Percentiles rank a stretch among this genome's conserved stretches.
These are phyloP conservation scores for Passalora sequoiae DNA, from an alignment of 2,329 filamentous ascomycete species.

Conservation along the genomic window DNA sequence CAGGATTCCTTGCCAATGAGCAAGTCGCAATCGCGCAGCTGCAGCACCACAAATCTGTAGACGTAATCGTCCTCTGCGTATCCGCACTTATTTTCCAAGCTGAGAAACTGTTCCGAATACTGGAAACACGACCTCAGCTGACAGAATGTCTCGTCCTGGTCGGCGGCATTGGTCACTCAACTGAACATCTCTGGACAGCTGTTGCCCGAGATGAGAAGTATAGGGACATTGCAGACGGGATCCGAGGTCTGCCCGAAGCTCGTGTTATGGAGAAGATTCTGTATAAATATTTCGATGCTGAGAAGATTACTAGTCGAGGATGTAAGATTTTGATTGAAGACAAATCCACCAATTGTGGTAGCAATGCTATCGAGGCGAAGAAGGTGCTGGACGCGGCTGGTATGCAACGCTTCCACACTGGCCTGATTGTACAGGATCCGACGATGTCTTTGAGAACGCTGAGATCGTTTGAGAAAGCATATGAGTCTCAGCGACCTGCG, in stretches of 20 bases:
- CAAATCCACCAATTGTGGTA: slow-evolving; percentile 44
- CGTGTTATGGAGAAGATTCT: slow-evolving; percentile 37
- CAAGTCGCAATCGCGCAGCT: slow-evolving; percentile 23
- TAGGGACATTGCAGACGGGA: slow-evolving; percentile 22
- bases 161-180: slow-evolving; percentile 46
- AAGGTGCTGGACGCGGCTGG: slow-evolving; percentile 34
- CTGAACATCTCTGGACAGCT: slow-evolving; percentile 40
- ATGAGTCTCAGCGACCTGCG: slow-evolving; percentile 20
- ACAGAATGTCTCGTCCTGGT: slow-evolving; percentile 40
- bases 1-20: slow-evolving; percentile 30
- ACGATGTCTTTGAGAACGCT: slow-evolving; percentile 43
- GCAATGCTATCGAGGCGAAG: slow-evolving; percentile 39
- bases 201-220: slow-evolving; percentile 34
- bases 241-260: slow-evolving; percentile 39
- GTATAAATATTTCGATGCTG: slow-evolving; percentile 28
- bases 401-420: slow-evolving; percentile 22
- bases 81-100: slow-evolving; percentile 38
- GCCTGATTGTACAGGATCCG: slow-evolving; percentile 43
- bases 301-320: slow-evolving; percentile 23
- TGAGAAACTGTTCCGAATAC: slow-evolving; percentile 33
- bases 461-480: slow-evolving; percentile 40
- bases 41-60: slow-evolving; percentile 23
- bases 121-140: slow-evolving; percentile 30
- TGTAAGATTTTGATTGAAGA: slow-evolving; percentile 40
- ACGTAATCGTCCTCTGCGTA: slow-evolving; percentile 40